Percentiles rank a stretch among this genome's conserved stretches.
Evolutionary conservation across 352 stramenopile genomes (phyloP).

Genomic region (Phytophthora fragariaefolia): DNA sequence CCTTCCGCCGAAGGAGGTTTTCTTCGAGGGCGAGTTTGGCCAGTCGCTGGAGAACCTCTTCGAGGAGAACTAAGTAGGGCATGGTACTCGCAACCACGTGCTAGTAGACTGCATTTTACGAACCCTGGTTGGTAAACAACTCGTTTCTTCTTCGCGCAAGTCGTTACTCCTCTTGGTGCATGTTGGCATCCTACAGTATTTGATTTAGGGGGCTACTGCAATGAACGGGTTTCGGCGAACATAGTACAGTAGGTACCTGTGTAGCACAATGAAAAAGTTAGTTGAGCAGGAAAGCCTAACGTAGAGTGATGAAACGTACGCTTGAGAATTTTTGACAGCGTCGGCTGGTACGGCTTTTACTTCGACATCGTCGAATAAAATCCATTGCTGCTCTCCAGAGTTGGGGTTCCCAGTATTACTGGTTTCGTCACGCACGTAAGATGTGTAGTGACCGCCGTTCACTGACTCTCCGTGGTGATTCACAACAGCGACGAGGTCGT

Average conservation of each 20-base stretch:
- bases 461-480: slow-evolving; percentile 77
- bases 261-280: slow-evolving; percentile 2
- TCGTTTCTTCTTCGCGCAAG: no score
- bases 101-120: no score
- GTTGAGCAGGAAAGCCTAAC: background rate
- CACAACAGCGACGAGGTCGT: slow-evolving; percentile 68
- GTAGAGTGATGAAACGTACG: slow-evolving; percentile 39
- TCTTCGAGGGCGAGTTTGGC: no score
- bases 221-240: slow-evolving; percentile 43
- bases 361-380: slow-evolving; percentile 66
- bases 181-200: no score
- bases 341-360: slow-evolving; percentile 46
- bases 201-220: slow-evolving; percentile 18
- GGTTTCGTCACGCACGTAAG: slow-evolving; percentile 44
- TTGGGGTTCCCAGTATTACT: background rate
- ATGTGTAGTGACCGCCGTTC: slow-evolving; percentile 77
- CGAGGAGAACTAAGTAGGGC: no score
- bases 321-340: slow-evolving; percentile 57
- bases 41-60: no score
- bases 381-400: slow-evolving; percentile 44
- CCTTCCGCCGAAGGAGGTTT: no score
- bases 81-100: no score
- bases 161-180: no score
- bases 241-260: slow-evolving; percentile 54
- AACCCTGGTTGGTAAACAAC: no score